Base-by-base conservation (phyloP, 139 green algal species). In the Desmodesmus armatus region DNA sequence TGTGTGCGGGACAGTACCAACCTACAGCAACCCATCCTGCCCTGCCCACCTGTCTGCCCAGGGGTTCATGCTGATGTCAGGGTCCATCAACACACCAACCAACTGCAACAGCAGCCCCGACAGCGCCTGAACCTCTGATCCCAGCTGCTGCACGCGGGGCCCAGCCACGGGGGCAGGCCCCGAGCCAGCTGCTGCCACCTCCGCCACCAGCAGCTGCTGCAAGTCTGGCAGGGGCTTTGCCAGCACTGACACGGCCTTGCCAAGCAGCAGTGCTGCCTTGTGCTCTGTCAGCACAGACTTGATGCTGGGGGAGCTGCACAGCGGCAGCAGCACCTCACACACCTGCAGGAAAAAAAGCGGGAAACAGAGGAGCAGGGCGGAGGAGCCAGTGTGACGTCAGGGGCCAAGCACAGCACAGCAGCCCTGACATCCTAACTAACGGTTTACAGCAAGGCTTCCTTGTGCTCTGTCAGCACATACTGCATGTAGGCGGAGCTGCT, bases 271-370 rank as follows among this genome's bases (percentile, higher is more conserved):
- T 13, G 77, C 63, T 39, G 67, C 78, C 39, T 76, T 75, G 13
- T 35, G 25, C 31, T 84, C 78, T 7, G 77, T 17, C 65, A 84
- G 33, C 29, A 41, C 78, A n/a, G 78, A 41, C 25, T 84, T 84
- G 6, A 84, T 67, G 3, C 55, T 63, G 15, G 78, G 78, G 0
- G 33, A 39, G 1, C 29, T 29, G 19, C 62, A 62, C 41, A 84
- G 43, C 62, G 62, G 78, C 17, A 84, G n/a, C 41, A 84, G 62
- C 78, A 84, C 27, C 63, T 84, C 78, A n/a, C 76, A 58, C 3
- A 84, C 44, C 4, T 63, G n/a, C n/a, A 84, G 63, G n/a, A 72
- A 55, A 3, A 55, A 55, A 5, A 55, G n/a, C n/a, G 25, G 33
- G 3, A 55, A n/a, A 37, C 4, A 43, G 21, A n/a, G 55, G 37